Base-by-base conservation (phyloP, 208 protist species). In the Kentomonas sorsogonicus region DNA sequence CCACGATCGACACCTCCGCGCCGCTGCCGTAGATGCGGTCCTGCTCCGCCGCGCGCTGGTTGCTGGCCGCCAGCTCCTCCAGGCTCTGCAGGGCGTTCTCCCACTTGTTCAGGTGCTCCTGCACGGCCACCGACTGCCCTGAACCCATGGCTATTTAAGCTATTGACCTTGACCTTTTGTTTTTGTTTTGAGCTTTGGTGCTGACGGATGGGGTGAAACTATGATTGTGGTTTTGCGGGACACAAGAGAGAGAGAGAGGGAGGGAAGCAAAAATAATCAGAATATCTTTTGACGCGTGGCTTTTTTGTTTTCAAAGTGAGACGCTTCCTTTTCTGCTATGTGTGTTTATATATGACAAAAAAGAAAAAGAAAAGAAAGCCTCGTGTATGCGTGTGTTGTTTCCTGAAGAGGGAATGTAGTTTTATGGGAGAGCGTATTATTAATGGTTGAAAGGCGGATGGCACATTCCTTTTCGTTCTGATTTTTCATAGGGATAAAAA, bases 81-180 rank as follows among this genome's bases (percentile, higher is more conserved):
- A 93, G 68, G 43, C 86, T 71, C 23, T 48, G 36, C 7, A 93
- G 72, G 20, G 83, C 75, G 0, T 43, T 50, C 67, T 93, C 82
- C 82, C 86, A 93, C 60, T 77, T 77, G 33, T 65, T 64, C 48
- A 93, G 69, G 72, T 93, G 83, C 10, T 75, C 66, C 60, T 86
- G 75, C 51, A 88, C 53, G 6, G 65, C 71, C 0, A 64, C 57
- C 25, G 75, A 78, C 25, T 77, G 73, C 22, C 65, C 80, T 22
- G 59, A 76, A 26, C 85, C 85, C 85, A 92, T 91, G 6, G 3
- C 26, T 25, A 36, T 31, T 23, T 53, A 26, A 15, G n/a, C n/a
- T 57, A 50, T 48, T 55, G 44, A 36, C 18, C 22, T 38, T 62
- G 3, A 13, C 30, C 53, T 53, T 54, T 57, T 62, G 10, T 29